Conservation (phyloP, 164 flowering plant genomes). For the Tinospora cordifolia region DNA sequence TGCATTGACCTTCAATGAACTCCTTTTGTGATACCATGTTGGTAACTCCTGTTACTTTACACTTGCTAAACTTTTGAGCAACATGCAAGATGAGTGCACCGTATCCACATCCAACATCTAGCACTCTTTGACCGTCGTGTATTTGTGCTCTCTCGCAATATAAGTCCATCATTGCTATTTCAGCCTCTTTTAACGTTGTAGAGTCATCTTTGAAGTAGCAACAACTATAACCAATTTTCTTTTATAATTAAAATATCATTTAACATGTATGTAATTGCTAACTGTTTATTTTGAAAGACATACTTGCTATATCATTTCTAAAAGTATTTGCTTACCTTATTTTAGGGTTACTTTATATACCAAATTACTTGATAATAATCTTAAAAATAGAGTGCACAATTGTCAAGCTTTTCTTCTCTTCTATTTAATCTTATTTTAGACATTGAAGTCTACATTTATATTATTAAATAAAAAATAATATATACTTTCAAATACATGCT, state of each 20-base stretch:
- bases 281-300: no score
- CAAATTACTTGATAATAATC: no score
- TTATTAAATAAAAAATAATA: no score
- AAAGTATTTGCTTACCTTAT: no score
- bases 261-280: not conserved
- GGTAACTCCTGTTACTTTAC: constrained; percentile 10
- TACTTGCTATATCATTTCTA: no score
- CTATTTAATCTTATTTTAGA: no score
- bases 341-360: no score
- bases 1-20: not conserved
- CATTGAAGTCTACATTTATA: no score
- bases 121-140: not conserved
- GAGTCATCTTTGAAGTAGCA: constrained; percentile 14
- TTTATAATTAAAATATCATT: no score
- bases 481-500: no score
- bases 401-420: no score
- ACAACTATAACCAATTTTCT: not conserved
- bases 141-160: not conserved
- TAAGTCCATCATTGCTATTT: constrained; percentile 10
- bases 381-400: no score
- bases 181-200: constrained; percentile 11
- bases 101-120: constrained; percentile 11
- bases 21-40: constrained; percentile 6
- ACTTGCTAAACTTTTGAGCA: constrained; percentile 14
- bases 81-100: constrained; percentile 10